phyloP scores from a whole-genome alignment of 1,284 basidiomycete species.

The Albatrellus sp. region DNA sequence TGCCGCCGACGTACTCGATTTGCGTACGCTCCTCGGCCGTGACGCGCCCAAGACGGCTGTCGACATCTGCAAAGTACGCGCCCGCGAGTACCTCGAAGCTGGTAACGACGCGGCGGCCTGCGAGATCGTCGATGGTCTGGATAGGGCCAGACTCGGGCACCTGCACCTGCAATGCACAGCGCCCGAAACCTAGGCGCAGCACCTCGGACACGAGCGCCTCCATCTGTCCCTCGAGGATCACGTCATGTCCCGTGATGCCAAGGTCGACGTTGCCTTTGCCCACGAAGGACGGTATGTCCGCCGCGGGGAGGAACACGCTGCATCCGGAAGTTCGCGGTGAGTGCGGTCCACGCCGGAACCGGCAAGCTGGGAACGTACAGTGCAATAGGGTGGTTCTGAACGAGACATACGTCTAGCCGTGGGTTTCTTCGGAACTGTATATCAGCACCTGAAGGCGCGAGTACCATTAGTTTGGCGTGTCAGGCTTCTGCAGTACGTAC shows the following conservation, averaged over 20 bases:
- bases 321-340: neutral
- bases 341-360: neutral
- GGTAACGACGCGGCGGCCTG: conserved; percentile 89
- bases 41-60: conserved; percentile 38
- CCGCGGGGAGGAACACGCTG: conserved; percentile 93
- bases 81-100: conserved; percentile 84
- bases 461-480: neutral
- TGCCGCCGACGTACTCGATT: conserved; percentile 95
- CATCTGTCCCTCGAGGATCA: conserved; percentile 86
- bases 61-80: conserved; percentile 69
- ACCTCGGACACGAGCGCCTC: conserved; percentile 68
- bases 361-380: conserved; percentile 37
- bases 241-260: conserved; percentile 94
- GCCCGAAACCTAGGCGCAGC: conserved; percentile 85
- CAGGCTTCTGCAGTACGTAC: conserved; percentile 10
- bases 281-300: conserved; percentile 97
- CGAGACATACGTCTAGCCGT: conserved; percentile 85
- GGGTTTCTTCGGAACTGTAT: conserved; percentile 89
- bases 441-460: conserved; percentile 63
- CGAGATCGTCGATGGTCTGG: conserved; percentile 68
- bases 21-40: conserved; percentile 47
- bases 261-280: conserved; percentile 93
- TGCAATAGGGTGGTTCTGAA: conserved; percentile 87
- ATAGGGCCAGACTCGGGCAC: conserved; percentile 73
- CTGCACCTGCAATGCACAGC: conserved; percentile 91